phyloP scores from a whole-genome alignment of 352 stramenopile species.

The Globisporangium acanthophoron region DNA sequence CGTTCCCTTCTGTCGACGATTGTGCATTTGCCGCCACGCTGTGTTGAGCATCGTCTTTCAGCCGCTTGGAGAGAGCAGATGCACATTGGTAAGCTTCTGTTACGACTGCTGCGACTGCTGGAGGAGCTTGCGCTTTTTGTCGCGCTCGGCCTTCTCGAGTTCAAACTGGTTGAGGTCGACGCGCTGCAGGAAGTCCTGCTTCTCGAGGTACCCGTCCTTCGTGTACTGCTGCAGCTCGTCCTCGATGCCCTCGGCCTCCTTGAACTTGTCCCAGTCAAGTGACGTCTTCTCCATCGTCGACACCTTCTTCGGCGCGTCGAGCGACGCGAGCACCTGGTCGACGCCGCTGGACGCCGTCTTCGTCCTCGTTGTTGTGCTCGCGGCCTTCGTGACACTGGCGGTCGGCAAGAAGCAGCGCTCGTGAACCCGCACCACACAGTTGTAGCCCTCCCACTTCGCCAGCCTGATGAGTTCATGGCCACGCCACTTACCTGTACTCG shows the following conservation, averaged over 20 bases:
- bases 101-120: constrained; percentile 19
- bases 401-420: background rate
- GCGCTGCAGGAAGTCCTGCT: constrained; percentile 93
- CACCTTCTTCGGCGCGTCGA: constrained; percentile 89
- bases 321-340: constrained; percentile 81
- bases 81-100: background rate
- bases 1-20: background rate
- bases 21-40: no score
- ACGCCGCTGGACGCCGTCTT: constrained; percentile 27
- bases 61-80: no score
- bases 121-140: constrained; percentile 60
- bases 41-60: no score
- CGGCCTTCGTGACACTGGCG: constrained; percentile 10
- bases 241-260: constrained; percentile 88
- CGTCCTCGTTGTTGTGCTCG: constrained; percentile 13
- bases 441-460: background rate
- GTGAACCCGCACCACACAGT: background rate
- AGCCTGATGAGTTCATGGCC: background rate
- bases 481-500: constrained; percentile 55
- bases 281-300: constrained; percentile 94
- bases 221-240: constrained; percentile 91
- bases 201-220: constrained; percentile 94
- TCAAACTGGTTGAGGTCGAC: constrained; percentile 88
- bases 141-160: constrained; percentile 84
- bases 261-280: constrained; percentile 95